phyloP scores from a whole-genome alignment of 169 alveolate genomes.

The Perkinsus olseni region DNA sequence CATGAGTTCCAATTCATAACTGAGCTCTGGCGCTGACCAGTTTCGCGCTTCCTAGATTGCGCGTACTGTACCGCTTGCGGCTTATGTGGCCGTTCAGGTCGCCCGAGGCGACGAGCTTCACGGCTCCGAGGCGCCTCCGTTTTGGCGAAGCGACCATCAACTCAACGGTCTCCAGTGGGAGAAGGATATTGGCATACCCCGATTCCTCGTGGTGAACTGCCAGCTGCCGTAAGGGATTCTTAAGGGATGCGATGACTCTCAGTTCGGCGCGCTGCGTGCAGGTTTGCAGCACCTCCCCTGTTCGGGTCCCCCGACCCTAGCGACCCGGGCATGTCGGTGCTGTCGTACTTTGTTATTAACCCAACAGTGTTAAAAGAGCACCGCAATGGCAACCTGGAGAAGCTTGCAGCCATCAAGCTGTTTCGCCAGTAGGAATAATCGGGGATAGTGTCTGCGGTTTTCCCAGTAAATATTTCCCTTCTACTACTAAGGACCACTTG shows the following conservation, averaged over 20 bases:
- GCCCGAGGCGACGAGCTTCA: not conserved
- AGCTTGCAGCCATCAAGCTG: not conserved
- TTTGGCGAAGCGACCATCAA: not conserved
- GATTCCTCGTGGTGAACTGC: not conserved
- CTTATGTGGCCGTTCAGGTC: too few relatives aligned
- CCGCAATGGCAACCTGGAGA: not conserved
- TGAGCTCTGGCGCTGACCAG: too few relatives aligned
- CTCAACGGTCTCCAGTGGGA: not conserved
- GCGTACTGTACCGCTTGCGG: too few relatives aligned
- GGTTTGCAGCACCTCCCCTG: not conserved
- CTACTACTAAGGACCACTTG: too few relatives aligned
- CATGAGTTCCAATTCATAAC: too few relatives aligned
- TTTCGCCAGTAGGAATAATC: not conserved
- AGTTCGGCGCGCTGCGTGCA: not conserved
- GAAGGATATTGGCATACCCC: not conserved
- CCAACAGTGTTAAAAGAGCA: not conserved
- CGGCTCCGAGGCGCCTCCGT: not conserved
- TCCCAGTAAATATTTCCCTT: too few relatives aligned
- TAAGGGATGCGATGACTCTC: not conserved
- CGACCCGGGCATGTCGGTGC: not conserved
- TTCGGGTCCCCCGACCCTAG: not conserved
- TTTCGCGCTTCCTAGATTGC: too few relatives aligned
- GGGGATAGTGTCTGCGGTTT: not conserved
- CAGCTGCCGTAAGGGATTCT: not conserved
- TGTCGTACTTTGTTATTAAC: not conserved